Conservation (phyloP, 805 yeast genomes). For the Candida qinlingensis region DNA sequence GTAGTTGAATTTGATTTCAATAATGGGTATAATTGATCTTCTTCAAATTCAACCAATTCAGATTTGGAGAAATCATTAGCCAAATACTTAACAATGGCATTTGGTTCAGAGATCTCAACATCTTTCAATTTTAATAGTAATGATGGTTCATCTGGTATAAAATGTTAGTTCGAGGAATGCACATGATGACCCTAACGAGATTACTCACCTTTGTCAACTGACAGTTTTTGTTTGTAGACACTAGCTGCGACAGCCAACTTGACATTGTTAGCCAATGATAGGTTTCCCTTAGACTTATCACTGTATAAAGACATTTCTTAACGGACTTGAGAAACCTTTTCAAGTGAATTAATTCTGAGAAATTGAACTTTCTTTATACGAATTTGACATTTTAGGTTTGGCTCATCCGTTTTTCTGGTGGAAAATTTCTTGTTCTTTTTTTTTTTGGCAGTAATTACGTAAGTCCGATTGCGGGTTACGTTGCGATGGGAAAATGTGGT, state of each 20-base stretch:
- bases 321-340: too few relatives aligned
- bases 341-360: too few relatives aligned
- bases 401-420: too few relatives aligned
- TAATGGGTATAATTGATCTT: conserved; percentile 37
- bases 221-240: conserved; percentile 15
- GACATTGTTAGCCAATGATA: conserved; percentile 23
- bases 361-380: too few relatives aligned
- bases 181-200: too few relatives aligned
- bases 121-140: conserved; percentile 17
- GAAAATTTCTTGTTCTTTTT: too few relatives aligned
- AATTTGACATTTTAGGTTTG: too few relatives aligned
- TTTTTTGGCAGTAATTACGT: background rate
- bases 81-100: conserved; percentile 64
- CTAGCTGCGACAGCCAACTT: conserved; percentile 26
- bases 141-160: conserved; percentile 18
- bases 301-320: conserved; percentile 17
- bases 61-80: conserved; percentile 40
- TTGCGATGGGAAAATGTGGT: background rate
- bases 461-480: background rate
- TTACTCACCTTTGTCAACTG: conserved; percentile 23
- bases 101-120: conserved; percentile 53
- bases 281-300: conserved; percentile 19
- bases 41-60: conserved; percentile 36
- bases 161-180: background rate
- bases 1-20: conserved; percentile 27